phyloP scores from a whole-genome alignment of 1,284 basidiomycete species.

The Schizophyllum commune region DNA sequence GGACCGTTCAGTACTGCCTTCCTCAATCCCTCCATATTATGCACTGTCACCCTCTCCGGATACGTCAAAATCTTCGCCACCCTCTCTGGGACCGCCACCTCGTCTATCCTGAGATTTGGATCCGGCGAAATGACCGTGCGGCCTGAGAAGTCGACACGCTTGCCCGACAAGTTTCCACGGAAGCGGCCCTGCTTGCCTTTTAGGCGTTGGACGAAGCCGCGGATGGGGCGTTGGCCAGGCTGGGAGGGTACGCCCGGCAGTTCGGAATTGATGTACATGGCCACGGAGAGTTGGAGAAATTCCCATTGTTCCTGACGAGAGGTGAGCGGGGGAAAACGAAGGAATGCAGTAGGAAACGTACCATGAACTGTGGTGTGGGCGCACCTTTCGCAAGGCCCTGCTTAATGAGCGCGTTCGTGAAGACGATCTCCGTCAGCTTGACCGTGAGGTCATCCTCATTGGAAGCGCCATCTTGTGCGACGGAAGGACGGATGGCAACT shows the following conservation, averaged over 20 bases:
- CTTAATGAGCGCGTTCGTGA: conserved; percentile 90
- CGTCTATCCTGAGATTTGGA: conserved; percentile 96
- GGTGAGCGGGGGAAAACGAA: conserved; percentile 9
- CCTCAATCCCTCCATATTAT: conserved; percentile 82
- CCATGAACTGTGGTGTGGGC: conserved; percentile 87
- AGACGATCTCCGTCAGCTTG: conserved; percentile 96
- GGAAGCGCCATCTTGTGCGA: conserved; percentile 93
- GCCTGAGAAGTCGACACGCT: conserved; percentile 98
- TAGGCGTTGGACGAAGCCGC: conserved; percentile 95
- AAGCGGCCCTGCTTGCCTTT: conserved; percentile 99
- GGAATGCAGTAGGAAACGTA: conserved; percentile 23
- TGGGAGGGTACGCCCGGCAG: conserved; percentile 86
- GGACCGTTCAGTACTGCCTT: conserved; percentile 85
- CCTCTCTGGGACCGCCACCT: conserved; percentile 94
- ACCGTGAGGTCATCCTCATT: conserved; percentile 99
- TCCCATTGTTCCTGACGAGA: conserved; percentile 90
- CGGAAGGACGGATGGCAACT: conserved; percentile 95
- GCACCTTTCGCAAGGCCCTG: conserved; percentile 84
- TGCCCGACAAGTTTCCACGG: conserved; percentile 96
- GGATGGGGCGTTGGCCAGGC: conserved; percentile 84
- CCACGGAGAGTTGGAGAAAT: conserved; percentile 89
- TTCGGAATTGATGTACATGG: conserved; percentile 98
- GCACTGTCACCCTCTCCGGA: conserved; percentile 89
- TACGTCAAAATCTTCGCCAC: conserved; percentile 96
- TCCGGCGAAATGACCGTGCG: conserved; percentile 99